Evolutionary conservation across 2,329 filamentous ascomycete genomes (phyloP).

Genomic region (Aureobasidium sp.): DNA sequence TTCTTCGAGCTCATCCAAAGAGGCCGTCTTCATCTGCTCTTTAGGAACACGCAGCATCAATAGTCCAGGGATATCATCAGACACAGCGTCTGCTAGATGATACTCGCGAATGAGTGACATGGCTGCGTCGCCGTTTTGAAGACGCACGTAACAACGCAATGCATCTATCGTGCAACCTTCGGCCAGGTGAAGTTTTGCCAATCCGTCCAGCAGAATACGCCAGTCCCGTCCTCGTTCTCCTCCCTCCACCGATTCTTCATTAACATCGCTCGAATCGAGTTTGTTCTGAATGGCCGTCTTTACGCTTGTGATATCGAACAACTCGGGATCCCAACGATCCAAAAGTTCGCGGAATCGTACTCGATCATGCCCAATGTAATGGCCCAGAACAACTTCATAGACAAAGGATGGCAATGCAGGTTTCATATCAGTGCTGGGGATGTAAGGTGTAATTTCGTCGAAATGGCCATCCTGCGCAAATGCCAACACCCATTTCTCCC

Average conservation of each 20-base stretch:
- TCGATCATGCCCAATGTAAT: conserved; percentile 78
- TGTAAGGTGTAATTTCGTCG: conserved; percentile 79
- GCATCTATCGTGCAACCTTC: conserved; percentile 77
- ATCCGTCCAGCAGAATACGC: conserved; percentile 77
- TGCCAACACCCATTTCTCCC: conserved; percentile 94
- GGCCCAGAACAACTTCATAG: conserved; percentile 81
- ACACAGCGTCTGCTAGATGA: conserved; percentile 81
- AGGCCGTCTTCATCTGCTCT: conserved; percentile 59
- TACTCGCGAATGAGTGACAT: conserved; percentile 81
- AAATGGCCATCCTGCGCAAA: conserved; percentile 83
- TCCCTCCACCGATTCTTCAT: conserved; percentile 67
- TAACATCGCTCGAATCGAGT: conserved; percentile 66
- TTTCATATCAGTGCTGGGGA: conserved; percentile 69
- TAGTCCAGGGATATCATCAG: conserved; percentile 83
- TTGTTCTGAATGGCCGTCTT: conserved; percentile 75
- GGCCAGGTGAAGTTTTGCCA: conserved; percentile 78
- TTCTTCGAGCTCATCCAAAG: conserved; percentile 65
- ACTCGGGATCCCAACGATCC: conserved; percentile 73
- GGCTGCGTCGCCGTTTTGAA: conserved; percentile 85
- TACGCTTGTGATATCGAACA: conserved; percentile 74
- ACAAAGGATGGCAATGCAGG: conserved; percentile 74
- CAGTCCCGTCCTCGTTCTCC: conserved; percentile 72
- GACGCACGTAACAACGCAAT: conserved; percentile 76
- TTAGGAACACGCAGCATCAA: conserved; percentile 78
- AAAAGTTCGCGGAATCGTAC: conserved; percentile 69